A percentile compares a stretch with the other conserved stretches of the same genome.
Conservation (phyloP, 805 yeast genomes). For the Schwanniomyces occidentalis region DNA sequence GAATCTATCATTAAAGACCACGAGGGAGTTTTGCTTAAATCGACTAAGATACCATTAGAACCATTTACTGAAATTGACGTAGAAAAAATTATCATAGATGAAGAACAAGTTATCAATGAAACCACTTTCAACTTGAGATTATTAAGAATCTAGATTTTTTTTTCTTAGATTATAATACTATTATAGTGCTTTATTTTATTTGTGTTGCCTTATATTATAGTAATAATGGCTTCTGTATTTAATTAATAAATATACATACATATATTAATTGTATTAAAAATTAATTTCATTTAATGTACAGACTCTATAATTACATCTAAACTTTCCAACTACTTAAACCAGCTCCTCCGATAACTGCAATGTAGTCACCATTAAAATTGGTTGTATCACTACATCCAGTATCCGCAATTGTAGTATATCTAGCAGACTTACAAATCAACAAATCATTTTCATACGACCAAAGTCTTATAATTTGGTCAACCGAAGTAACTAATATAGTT, state of each 20-base stretch:
- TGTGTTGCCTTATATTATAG: too few relatives aligned
- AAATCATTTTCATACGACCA: constrained; percentile 51
- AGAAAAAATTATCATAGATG: constrained; percentile 69
- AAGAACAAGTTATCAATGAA: constrained; percentile 77
- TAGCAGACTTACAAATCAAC: constrained; percentile 32
- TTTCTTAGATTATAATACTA: constrained; percentile 1
- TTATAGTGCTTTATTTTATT: too few relatives aligned
- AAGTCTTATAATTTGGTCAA: constrained; percentile 73
- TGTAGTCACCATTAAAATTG: constrained; percentile 21
- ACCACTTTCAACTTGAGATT: constrained; percentile 77
- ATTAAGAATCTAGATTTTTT: constrained; percentile 58
- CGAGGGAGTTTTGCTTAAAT: constrained; percentile 68
- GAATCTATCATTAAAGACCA: constrained; percentile 63
- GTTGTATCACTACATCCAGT: constrained; percentile 69
- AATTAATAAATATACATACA: constrained; percentile 1
- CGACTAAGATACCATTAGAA: constrained; percentile 66
- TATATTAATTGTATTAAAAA: background rate
- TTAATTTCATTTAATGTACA: background rate
- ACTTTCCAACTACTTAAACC: constrained; percentile 62
- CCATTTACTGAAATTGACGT: constrained; percentile 44
- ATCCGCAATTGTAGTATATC: constrained; percentile 84
- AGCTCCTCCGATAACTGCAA: constrained; percentile 72
- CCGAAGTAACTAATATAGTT: constrained; percentile 62
- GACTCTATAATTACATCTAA: constrained; percentile 3
- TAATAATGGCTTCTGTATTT: background rate